Conservation (phyloP, 1,284 basidiomycete genomes). For the Moesziomyces sp. region DNA sequence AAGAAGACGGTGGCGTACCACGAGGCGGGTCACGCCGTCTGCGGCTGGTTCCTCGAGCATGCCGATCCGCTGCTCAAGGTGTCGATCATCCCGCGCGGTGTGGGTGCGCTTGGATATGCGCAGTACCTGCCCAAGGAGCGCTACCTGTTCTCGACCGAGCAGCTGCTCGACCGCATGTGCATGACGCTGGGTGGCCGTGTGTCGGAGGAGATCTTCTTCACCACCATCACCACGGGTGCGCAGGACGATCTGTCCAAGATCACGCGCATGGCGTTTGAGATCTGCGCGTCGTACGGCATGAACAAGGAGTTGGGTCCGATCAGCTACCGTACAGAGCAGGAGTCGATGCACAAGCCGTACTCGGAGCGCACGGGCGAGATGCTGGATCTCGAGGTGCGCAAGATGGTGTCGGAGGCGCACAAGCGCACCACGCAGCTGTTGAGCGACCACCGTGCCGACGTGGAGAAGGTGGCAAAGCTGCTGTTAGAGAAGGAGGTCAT, state of each 20-base stretch:
- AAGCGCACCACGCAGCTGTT: slow-evolving; percentile 84
- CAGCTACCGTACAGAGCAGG: slow-evolving; percentile 88
- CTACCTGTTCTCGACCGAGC: slow-evolving; percentile 93
- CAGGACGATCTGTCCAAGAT: slow-evolving; percentile 98
- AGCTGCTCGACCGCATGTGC: slow-evolving; percentile 94
- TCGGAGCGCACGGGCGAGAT: slow-evolving; percentile 96
- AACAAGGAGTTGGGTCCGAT: slow-evolving; percentile 93
- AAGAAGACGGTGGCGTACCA: slow-evolving; percentile 99
- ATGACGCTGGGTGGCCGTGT: slow-evolving; percentile 99
- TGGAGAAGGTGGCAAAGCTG: slow-evolving; percentile 91
- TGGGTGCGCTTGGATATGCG: slow-evolving; percentile 95
- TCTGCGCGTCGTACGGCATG: slow-evolving; percentile 79
- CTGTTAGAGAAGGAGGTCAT: slow-evolving; percentile 94
- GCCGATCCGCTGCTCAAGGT: slow-evolving; percentile 97
- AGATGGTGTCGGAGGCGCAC: slow-evolving; percentile 92
- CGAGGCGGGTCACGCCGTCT: slow-evolving; percentile 97
- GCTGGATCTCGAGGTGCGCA: slow-evolving; percentile 86
- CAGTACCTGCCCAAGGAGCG: slow-evolving; percentile 95
- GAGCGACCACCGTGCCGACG: slow-evolving; percentile 83
- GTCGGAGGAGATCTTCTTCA: slow-evolving; percentile 98
- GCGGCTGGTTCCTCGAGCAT: slow-evolving; percentile 97
- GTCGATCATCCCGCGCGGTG: slow-evolving; percentile 96
- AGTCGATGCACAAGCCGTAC: slow-evolving; percentile 96
- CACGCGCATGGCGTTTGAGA: slow-evolving; percentile 96
- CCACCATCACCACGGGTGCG: slow-evolving; percentile 93